Base-by-base conservation (phyloP, 495 filamentous ascomycete species). In the Pseudoneurospora amorphoporcata region DNA sequence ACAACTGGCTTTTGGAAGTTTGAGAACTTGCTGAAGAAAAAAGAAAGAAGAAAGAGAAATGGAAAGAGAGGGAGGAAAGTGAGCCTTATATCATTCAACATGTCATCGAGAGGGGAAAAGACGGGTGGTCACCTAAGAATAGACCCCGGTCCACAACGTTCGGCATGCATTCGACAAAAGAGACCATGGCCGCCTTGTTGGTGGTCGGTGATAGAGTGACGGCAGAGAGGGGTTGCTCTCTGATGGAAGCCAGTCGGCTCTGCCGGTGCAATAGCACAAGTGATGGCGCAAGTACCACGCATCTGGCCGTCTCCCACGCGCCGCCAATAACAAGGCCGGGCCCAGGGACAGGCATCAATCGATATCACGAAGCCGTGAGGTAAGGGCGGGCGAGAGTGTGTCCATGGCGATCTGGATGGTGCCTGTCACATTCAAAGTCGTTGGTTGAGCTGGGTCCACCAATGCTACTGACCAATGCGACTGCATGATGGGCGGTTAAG, bases 21-120 rank as follows among this genome's bases (percentile, higher is more conserved):
- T 89, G 89, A 89, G 83, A 86, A 86, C 91, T 92, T 92, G 91
- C 91, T 90, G 88, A 85, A 87, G 90, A 90, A 84, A 85, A 79
- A 87, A 83, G 79, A 81, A 79, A 81, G 77, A 80, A 76, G 77
- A 75, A 78, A 76, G 76, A 65, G 53, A 37, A 65, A 65, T 65
- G 29, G 73, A 81, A 81, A 76, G 73, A 74, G 75, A 76, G 80
- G 75, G 72, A 78, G 75, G 81, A 76, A 75, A 78, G 74, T 78
- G 84, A 76, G 79, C 80, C 80, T 86, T 86, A 86, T 85, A 85
- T 79, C 23, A 23, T 23, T 23, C 69, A 80, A 80, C 73, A 74
- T 72, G 79, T 77, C 74, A 76, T 74, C 71, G 71, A 23, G 65
- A 72, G 69, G 72, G 74, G 69, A 70, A 71, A 41, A 71, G 77